Percentiles rank a stretch among this genome's conserved stretches.
Conservation (phyloP, 768 basidiomycete species). For the Tylopilus felleus region DNA sequence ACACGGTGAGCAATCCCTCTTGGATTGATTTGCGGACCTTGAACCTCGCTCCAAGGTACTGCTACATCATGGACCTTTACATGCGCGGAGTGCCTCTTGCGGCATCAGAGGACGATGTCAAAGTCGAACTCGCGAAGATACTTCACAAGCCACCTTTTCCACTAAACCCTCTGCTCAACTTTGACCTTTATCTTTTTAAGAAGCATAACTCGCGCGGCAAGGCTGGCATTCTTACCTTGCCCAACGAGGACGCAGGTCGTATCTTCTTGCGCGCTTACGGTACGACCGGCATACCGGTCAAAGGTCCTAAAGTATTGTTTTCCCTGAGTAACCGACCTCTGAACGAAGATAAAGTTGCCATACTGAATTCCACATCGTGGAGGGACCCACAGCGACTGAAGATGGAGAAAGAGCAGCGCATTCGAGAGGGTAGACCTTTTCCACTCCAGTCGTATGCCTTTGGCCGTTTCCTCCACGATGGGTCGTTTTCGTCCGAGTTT, state of each 20-base stretch:
- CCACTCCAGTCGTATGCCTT: constrained; percentile 29
- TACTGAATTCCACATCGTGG: constrained; percentile 28
- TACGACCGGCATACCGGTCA: constrained; percentile 23
- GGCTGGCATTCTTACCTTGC: constrained; percentile 32
- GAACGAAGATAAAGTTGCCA: constrained; percentile 22
- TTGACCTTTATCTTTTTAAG: constrained; percentile 32
- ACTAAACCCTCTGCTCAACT: constrained; percentile 27
- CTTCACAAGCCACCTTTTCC: constrained; percentile 36
- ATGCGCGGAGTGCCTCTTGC: constrained; percentile 31
- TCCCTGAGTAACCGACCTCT: constrained; percentile 18
- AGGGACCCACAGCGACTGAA: constrained; percentile 27
- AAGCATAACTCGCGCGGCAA: constrained; percentile 19
- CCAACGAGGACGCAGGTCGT: constrained; percentile 15
- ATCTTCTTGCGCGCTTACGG: constrained; percentile 30
- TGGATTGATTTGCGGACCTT: neutral
- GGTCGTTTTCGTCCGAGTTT: constrained; percentile 34
- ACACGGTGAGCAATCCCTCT: constrained; percentile 20
- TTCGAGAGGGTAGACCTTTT: constrained; percentile 21
- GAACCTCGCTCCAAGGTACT: neutral
- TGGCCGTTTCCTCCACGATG: constrained; percentile 36
- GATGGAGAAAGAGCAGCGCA: constrained; percentile 23
- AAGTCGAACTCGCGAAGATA: constrained; percentile 30
- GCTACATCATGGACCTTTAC: constrained; percentile 33
- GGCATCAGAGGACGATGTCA: constrained; percentile 31
- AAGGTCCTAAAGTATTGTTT: constrained; percentile 23